These are phyloP conservation scores for Arthrinium phaeospermum DNA, from an alignment of 2,329 filamentous ascomycete genomes.

Conservation along the genomic window DNA sequence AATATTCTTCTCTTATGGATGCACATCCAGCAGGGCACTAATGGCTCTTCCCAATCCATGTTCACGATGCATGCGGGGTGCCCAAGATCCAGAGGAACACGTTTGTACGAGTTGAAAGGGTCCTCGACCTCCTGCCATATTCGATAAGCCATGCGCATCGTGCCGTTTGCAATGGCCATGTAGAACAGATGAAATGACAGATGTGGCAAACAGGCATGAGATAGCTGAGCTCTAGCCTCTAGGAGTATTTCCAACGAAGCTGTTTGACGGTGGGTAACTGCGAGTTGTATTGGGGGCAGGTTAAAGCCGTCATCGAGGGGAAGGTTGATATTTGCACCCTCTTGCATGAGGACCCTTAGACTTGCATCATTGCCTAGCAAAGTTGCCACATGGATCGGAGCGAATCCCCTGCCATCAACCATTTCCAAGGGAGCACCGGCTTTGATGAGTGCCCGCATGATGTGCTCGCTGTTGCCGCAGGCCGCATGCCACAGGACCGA, in stretches of 20 bases:
- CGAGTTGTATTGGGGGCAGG: not conserved
- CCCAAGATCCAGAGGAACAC: no score
- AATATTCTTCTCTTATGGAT: no score
- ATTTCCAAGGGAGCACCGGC: not conserved
- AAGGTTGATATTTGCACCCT: not conserved
- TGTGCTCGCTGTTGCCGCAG: no score
- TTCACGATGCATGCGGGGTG: no score
- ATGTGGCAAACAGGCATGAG: not conserved
- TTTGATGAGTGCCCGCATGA: no score
- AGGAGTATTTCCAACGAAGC: no score
- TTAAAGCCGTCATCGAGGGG: not conserved
- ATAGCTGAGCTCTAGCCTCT: not conserved
- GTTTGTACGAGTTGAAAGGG: not conserved
- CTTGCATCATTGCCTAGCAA: not conserved
- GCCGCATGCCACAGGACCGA: no score
- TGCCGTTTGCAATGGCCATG: not conserved
- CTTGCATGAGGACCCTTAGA: not conserved
- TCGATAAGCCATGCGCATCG: not conserved
- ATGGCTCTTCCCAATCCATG: no score
- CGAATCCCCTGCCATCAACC: not conserved
- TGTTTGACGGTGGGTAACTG: not conserved
- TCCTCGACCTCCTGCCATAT: not conserved
- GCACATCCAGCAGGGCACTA: no score
- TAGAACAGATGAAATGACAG: not conserved
- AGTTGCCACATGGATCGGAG: not conserved